Conservation (phyloP, 805 yeast species). For the Yarrowia sp. region DNA sequence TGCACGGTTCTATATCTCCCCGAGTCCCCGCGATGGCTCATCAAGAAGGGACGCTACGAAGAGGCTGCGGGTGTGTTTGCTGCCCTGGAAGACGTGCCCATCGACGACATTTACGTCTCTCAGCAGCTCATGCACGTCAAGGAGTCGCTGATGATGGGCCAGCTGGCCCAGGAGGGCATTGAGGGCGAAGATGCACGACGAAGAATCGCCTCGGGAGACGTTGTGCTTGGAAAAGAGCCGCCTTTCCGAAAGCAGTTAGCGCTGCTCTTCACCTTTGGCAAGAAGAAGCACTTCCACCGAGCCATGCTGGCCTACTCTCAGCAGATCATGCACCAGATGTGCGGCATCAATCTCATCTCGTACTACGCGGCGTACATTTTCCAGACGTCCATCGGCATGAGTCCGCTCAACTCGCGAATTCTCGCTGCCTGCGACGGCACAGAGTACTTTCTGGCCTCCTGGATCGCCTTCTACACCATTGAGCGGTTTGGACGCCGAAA, state of each 20-base stretch:
- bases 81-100: neutral
- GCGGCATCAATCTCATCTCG: constrained; percentile 86
- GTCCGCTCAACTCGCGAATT: constrained; percentile 28
- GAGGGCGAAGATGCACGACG: neutral
- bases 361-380: constrained; percentile 86
- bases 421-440: constrained; percentile 37
- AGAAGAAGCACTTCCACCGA: neutral
- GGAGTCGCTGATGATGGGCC: neutral
- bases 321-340: constrained; percentile 70
- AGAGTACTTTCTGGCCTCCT: constrained; percentile 60
- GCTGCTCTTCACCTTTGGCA: neutral
- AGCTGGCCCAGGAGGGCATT: neutral
- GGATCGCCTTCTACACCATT: constrained; percentile 44
- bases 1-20: neutral
- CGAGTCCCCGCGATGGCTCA: constrained; percentile 3
- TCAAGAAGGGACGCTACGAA: neutral
- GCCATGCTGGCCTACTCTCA: constrained; percentile 38
- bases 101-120: neutral
- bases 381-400: constrained; percentile 55
- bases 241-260: neutral
- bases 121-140: neutral
- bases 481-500: constrained; percentile 65
- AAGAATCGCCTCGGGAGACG: neutral
- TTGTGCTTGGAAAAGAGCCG: constrained; percentile 1
- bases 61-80: constrained; percentile 9